Base-by-base conservation (phyloP, 2,329 filamentous ascomycete genomes). In the Nemania sp. region DNA sequence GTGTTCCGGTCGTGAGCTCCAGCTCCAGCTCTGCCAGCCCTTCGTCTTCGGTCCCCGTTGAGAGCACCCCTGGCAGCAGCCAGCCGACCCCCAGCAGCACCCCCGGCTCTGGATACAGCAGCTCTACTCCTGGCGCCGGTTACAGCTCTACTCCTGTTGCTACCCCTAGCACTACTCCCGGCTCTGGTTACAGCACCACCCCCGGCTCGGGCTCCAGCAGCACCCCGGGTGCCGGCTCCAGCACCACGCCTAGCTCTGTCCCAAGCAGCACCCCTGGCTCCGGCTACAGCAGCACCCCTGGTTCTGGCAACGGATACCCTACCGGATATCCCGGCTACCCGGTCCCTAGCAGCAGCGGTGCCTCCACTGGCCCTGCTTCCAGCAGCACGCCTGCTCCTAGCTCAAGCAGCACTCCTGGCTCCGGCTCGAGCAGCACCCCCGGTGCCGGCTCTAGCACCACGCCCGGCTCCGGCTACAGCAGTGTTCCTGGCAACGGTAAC, bases 241-340 rank as follows among this genome's bases (percentile, higher is more conserved):
- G 46, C 46, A 48, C 2, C 25, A n/a, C 10, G 4, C n/a, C n/a
- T n/a, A n/a, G n/a, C n/a, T 15, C 46, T 17, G 25, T 25, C 37
- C 15, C 17, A n/a, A 37, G 43, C 25, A 11, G 11, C 9, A 34
- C 18, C 12, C 54, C 47, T 17, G 35, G 25, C 20, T 15, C 20
- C n/a, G 20, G 50, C n/a, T 43, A 34, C 5, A 48, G 25, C 39
- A 54, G 52, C 32, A 21, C 42, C 25, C 29, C 25, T 17, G 42
- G n/a, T 13, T 12, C 55, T n/a, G 46, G 21, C 29, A 43, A 34
- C 20, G 43, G 37, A 13, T 60, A 60, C 25, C 53, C 58, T 35
- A 49, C 54, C 15, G 42, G 42, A 17, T 59, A 57, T 17, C 47
- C 54, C 9, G 25, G 57, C n/a, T 49, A 43, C 35, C 42, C 53